A percentile compares a stretch with the other conserved stretches of the same genome.
Conservation (phyloP, 352 stramenopile genomes). For the Phytopythium helicoides region DNA sequence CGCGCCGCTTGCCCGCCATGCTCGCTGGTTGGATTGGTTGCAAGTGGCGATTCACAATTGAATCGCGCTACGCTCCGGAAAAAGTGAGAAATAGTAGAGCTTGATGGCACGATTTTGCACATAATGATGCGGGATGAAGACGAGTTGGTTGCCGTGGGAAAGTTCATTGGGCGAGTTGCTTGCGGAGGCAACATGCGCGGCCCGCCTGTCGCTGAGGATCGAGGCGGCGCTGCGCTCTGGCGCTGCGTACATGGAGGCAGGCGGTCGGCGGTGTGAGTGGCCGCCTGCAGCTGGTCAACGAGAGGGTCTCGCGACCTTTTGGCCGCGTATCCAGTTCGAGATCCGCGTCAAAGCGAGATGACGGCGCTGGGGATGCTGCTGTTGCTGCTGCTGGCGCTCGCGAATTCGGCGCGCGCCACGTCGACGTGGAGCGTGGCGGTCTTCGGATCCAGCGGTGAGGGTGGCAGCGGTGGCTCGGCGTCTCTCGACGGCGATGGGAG, state of each 20-base stretch:
- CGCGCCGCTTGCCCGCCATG: conserved; percentile 14
- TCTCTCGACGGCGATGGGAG: too few relatives aligned
- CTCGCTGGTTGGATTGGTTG: background rate
- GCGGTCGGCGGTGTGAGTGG: too few relatives aligned
- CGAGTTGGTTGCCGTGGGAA: too few relatives aligned
- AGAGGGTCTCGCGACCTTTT: background rate
- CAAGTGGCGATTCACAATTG: background rate
- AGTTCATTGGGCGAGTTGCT: too few relatives aligned
- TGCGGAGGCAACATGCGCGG: too few relatives aligned
- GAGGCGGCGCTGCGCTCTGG: too few relatives aligned
- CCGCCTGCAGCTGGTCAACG: background rate
- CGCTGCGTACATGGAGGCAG: too few relatives aligned
- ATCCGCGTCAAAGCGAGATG: background rate
- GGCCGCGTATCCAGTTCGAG: background rate
- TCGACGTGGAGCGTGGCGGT: conserved; percentile 32
- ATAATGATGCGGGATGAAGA: too few relatives aligned
- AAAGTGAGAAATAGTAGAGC: background rate
- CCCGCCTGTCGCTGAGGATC: too few relatives aligned
- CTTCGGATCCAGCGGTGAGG: background rate
- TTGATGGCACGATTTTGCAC: background rate
- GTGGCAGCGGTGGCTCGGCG: too few relatives aligned
- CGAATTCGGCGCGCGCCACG: background rate
- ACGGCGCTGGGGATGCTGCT: too few relatives aligned
- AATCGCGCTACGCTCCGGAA: background rate
- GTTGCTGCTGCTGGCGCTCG: too few relatives aligned